Percentiles rank a stretch among this genome's conserved stretches.
These are phyloP conservation scores for Sugiyamaella pinicola DNA, from an alignment of 1,139 yeast species.

Conservation along the genomic window DNA sequence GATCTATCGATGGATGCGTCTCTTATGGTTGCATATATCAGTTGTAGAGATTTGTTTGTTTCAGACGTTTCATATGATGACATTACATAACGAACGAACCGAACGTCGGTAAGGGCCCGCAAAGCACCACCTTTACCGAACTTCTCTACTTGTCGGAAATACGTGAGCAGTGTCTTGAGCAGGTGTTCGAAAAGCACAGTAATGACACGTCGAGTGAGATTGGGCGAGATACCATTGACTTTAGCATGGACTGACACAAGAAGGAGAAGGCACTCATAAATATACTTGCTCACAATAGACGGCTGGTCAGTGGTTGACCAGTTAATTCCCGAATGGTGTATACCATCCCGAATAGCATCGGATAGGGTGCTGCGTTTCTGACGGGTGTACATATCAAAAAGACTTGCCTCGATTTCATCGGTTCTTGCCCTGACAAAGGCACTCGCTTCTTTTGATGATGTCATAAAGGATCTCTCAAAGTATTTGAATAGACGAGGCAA, in stretches of 20 bases:
- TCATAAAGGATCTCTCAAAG: conserved; percentile 53
- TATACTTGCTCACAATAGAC: conserved; percentile 44
- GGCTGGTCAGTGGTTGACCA: conserved; percentile 51
- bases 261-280: conserved; percentile 54
- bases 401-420: conserved; percentile 53
- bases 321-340: conserved; percentile 45
- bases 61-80: conserved; percentile 38
- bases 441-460: conserved; percentile 46
- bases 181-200: conserved; percentile 52
- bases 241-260: conserved; percentile 57
- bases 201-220: conserved; percentile 49
- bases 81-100: conserved; percentile 43
- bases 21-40: conserved; percentile 37
- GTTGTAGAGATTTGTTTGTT: conserved; percentile 37
- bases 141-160: conserved; percentile 46
- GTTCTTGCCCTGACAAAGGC: conserved; percentile 49
- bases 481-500: conserved; percentile 52
- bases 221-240: conserved; percentile 52
- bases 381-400: conserved; percentile 54
- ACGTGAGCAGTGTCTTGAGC: conserved; percentile 48
- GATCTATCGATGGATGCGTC: conserved; percentile 33
- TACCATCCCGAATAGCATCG: conserved; percentile 50
- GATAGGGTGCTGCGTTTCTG: conserved; percentile 54
- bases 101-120: conserved; percentile 47
- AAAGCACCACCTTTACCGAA: conserved; percentile 44